Conservation (phyloP, 2,329 filamentous ascomycete species). For the Nemania abortiva region DNA sequence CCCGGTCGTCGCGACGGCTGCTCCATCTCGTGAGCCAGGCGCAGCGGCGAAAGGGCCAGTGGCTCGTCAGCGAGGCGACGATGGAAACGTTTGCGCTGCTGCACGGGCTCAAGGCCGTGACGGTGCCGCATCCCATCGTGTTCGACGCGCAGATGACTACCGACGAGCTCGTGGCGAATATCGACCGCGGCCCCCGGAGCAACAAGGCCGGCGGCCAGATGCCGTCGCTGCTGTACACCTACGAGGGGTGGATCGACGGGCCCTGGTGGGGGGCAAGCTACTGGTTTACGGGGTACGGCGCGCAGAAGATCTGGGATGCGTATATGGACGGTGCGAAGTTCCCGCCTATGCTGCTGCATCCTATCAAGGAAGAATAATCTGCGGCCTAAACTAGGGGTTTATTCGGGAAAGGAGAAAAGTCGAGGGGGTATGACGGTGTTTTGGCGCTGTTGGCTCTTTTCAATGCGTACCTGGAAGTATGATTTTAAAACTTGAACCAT, state of each 20-base stretch:
- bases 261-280: slow-evolving; percentile 41
- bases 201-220: slow-evolving; percentile 37
- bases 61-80: slow-evolving; percentile 84
- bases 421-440: not conserved
- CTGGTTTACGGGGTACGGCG: slow-evolving; percentile 38
- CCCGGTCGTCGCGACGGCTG: slow-evolving; percentile 72
- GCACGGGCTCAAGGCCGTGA: slow-evolving; percentile 80
- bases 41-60: slow-evolving; percentile 71
- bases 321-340: slow-evolving; percentile 31
- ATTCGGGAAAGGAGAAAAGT: not conserved
- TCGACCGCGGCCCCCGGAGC: slow-evolving; percentile 34
- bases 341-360: slow-evolving; percentile 43
- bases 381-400: no score
- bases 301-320: slow-evolving; percentile 29
- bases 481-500: no score
- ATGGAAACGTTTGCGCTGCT: slow-evolving; percentile 75
- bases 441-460: not conserved
- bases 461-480: no score
- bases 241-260: slow-evolving; percentile 24
- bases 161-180: slow-evolving; percentile 28
- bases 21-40: slow-evolving; percentile 78
- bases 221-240: slow-evolving; percentile 38
- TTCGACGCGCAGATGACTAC: slow-evolving; percentile 22
- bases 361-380: slow-evolving; percentile 38
- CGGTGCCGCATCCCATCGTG: slow-evolving; percentile 78